Conservation (phyloP, 768 basidiomycete species). For the Hydnum rufescens region DNA sequence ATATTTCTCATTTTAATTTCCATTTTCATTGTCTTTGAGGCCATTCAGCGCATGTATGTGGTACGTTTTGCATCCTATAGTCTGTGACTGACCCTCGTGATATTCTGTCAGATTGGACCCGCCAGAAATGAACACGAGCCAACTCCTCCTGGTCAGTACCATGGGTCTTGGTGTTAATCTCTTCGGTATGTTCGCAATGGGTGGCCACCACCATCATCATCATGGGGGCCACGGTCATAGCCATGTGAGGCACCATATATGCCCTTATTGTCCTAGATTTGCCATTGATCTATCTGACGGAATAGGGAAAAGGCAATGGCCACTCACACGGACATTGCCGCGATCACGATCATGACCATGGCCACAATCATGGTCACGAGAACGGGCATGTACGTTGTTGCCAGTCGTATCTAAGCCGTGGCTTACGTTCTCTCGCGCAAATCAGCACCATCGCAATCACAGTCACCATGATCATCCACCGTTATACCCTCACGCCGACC, state of each 20-base stretch:
- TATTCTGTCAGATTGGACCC: conserved; percentile 50
- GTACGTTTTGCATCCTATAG: not conserved
- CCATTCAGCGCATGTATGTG: conserved; percentile 75
- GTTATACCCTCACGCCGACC: conserved; percentile 9
- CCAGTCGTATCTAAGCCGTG: not conserved
- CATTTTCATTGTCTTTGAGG: conserved; percentile 96
- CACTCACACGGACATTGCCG: conserved; percentile 19
- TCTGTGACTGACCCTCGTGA: not conserved
- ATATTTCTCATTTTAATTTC: conserved; percentile 87
- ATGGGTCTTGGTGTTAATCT: conserved; percentile 84
- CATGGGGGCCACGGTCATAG: conserved; percentile 8
- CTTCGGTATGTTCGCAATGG: conserved; percentile 98
- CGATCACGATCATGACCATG: conserved; percentile 19
- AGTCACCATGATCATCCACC: conserved; percentile 14
- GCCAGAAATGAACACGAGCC: conserved; percentile 94
- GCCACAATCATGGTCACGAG: conserved; percentile 14
- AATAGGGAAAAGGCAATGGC: conserved; percentile 14
- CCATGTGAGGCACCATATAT: conserved; percentile 8
- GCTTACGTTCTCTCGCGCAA: conserved; percentile 14
- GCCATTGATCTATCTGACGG: too few species aligned
- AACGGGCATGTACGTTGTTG: conserved; percentile 15
- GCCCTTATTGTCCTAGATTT: too few species aligned
- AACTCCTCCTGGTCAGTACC: conserved; percentile 73
- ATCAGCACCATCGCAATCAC: conserved; percentile 11
- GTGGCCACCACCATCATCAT: conserved; percentile 62